A percentile compares a stretch with the other conserved stretches of the same genome.
These are phyloP conservation scores for Neoconidiobolus thromboides DNA, from an alignment of 371 early-diverging fungal genomes.

Conservation along the genomic window DNA sequence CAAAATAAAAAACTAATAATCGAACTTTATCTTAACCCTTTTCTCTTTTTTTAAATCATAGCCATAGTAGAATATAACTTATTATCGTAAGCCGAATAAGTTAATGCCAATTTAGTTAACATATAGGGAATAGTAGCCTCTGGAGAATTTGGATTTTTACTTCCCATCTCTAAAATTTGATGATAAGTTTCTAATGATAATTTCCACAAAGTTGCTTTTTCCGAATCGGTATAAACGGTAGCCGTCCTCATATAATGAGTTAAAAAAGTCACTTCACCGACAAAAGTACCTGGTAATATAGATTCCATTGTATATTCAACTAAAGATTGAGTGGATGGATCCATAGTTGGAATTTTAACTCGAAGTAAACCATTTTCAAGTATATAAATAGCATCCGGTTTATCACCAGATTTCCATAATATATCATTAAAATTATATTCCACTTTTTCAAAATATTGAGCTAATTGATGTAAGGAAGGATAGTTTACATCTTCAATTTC, in stretches of 20 bases:
- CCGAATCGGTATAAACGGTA: constrained; percentile 35
- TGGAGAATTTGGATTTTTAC: constrained; percentile 4
- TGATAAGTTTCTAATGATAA: constrained; percentile 30
- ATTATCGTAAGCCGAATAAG: constrained; percentile 6
- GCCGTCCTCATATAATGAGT: constrained; percentile 30
- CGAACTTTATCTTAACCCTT: too few relatives aligned
- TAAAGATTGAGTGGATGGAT: background rate
- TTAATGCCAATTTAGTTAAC: background rate
- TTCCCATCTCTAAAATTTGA: constrained; percentile 18
- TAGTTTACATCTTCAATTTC: background rate
- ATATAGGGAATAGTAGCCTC: constrained; percentile 1
- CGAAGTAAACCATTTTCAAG: constrained; percentile 60
- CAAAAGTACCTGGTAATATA: constrained; percentile 51
- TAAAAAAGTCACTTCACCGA: constrained; percentile 58
- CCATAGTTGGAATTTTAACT: constrained; percentile 19
- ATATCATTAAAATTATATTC: constrained; percentile 23
- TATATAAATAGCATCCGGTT: constrained; percentile 40
- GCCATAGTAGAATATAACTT: constrained; percentile 1
- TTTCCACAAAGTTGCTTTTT: constrained; percentile 41
- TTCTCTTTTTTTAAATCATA: background rate
- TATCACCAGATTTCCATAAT: constrained; percentile 46
- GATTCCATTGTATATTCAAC: constrained; percentile 26
- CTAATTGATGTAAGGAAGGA: constrained; percentile 3
- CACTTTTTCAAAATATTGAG: constrained; percentile 32
- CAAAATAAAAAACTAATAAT: too few relatives aligned